phyloP scores from a whole-genome alignment of 352 stramenopile species.

The Hyaloperonospora brassicae region DNA sequence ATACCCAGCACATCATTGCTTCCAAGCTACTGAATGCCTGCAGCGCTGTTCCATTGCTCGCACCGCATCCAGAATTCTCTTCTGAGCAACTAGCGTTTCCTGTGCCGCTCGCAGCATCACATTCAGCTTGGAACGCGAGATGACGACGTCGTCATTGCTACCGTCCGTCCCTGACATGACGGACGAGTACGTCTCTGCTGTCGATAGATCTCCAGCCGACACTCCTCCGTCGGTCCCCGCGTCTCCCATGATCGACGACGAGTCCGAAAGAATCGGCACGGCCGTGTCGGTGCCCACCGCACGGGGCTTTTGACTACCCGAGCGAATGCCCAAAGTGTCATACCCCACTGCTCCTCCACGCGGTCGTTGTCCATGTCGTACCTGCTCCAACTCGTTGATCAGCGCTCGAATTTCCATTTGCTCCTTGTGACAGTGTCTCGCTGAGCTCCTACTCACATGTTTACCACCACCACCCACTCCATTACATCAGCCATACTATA shows the following conservation, averaged over 20 bases:
- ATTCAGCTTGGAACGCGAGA: conserved; percentile 47
- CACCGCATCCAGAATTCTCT: conserved; percentile 59
- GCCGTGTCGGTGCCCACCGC: conserved; percentile 13
- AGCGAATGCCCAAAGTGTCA: conserved; percentile 14
- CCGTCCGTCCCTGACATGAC: conserved; percentile 11
- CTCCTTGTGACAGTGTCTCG: conserved; percentile 34
- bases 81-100: conserved; percentile 47
- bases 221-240: conserved; percentile 20
- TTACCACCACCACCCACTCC: conserved; percentile 2
- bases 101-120: conserved; percentile 46
- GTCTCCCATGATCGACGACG: conserved; percentile 21
- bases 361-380: conserved; percentile 26
- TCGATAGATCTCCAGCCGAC: conserved; percentile 24
- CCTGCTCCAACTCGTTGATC: conserved; percentile 46
- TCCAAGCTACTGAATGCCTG: conserved; percentile 14
- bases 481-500: background rate
- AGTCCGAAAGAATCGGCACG: conserved; percentile 26
- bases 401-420: conserved; percentile 46
- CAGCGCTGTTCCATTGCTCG: conserved; percentile 40
- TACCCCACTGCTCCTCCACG: conserved; percentile 19
- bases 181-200: conserved; percentile 25
- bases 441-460: conserved; percentile 14
- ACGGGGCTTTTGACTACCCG: conserved; percentile 13
- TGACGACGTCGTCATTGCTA: conserved; percentile 27
- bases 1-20: background rate